Conservation (phyloP, 202 grass and related monocot species). For the Hordeum pubiflorum region DNA sequence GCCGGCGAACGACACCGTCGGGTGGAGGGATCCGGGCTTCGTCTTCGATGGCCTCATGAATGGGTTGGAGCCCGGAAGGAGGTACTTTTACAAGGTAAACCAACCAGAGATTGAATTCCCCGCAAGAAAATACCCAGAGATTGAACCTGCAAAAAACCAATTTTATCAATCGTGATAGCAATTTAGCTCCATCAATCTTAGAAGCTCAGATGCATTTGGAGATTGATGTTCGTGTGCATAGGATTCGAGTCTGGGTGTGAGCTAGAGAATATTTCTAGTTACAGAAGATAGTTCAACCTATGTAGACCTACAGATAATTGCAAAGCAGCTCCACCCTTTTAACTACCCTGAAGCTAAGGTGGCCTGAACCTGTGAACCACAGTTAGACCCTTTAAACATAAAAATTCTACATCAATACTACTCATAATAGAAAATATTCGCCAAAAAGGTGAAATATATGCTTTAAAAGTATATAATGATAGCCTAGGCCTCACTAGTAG, state of each 20-base stretch:
- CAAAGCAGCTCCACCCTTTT: neutral
- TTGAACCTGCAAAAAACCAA: no score
- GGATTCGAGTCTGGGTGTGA: neutral
- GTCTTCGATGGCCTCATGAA: constrained; percentile 85
- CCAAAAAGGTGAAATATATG: neutral
- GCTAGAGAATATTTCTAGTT: neutral
- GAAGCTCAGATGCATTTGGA: no score
- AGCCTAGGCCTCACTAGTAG: neutral
- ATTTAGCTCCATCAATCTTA: no score
- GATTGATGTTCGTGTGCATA: neutral
- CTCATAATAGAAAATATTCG: neutral
- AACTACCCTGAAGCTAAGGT: neutral
- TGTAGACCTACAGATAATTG: neutral
- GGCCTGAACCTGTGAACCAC: neutral
- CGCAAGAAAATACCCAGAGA: no score
- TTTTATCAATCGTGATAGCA: no score
- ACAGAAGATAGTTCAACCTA: neutral
- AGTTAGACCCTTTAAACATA: neutral
- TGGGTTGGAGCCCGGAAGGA: constrained; percentile 53
- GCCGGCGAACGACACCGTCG: constrained; percentile 60
- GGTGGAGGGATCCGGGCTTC: constrained; percentile 93
- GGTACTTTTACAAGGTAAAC: constrained; percentile 72
- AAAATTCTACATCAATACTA: neutral
- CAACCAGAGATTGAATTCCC: no score
- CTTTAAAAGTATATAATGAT: neutral